Percentiles rank a stretch among this genome's conserved stretches.
Evolutionary conservation across 1,139 yeast genomes (phyloP).

Genomic region (Protomyces lactucae-debilis): DNA sequence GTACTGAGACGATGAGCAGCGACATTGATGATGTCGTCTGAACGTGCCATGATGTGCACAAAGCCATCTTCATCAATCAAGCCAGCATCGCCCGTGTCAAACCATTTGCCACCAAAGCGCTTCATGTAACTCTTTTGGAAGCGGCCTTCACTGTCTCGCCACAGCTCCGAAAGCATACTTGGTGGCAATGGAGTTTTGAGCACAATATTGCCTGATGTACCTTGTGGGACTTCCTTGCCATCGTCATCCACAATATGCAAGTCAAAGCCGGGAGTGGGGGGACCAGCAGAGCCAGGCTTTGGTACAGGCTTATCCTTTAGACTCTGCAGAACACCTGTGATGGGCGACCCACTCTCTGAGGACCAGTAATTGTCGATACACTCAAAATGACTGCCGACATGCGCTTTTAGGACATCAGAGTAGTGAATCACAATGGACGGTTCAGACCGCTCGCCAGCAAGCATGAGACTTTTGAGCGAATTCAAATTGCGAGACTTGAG

Average conservation of each 20-base stretch:
- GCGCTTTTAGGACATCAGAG: neutral
- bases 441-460: conserved; percentile 25
- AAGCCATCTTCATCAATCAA: conserved; percentile 17
- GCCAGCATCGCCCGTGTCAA: conserved; percentile 26
- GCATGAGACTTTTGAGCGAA: conserved; percentile 3
- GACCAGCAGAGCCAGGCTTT: conserved; percentile 28
- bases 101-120: conserved; percentile 17
- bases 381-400: conserved; percentile 13
- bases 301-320: conserved; percentile 12
- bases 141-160: conserved; percentile 14
- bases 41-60: conserved; percentile 22
- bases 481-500: conserved; percentile 6
- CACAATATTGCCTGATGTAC: conserved; percentile 15
- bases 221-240: conserved; percentile 7
- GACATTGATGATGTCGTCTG: conserved; percentile 26
- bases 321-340: conserved; percentile 18
- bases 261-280: conserved; percentile 25
- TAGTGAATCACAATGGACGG: conserved; percentile 23
- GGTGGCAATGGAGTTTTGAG: conserved; percentile 21
- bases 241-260: conserved; percentile 21
- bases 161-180: conserved; percentile 12
- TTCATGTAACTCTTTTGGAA: conserved; percentile 16
- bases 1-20: conserved; percentile 22
- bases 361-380: conserved; percentile 24
- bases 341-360: conserved; percentile 18